Evolutionary conservation across 495 filamentous ascomycete genomes (phyloP).

Genomic region (Endocarpon pusillum): DNA sequence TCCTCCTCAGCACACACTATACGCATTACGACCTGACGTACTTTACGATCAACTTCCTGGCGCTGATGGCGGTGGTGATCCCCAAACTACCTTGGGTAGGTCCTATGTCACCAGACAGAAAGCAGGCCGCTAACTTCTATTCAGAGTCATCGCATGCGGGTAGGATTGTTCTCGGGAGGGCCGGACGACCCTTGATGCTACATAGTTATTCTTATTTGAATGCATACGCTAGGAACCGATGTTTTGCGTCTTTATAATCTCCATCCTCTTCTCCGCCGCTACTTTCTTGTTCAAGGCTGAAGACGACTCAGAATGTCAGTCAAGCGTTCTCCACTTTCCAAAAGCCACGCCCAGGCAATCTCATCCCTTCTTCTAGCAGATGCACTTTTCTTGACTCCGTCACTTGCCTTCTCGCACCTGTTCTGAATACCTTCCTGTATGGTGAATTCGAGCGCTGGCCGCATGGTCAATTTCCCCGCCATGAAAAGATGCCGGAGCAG

Average conservation of each 20-base stretch:
- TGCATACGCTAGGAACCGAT: too few relatives aligned
- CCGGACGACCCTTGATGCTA: slow-evolving; percentile 34
- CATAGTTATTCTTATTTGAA: too few relatives aligned
- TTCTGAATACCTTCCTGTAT: slow-evolving; percentile 46
- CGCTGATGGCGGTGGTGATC: slow-evolving; percentile 79
- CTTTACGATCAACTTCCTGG: slow-evolving; percentile 91
- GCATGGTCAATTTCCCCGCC: slow-evolving; percentile 23
- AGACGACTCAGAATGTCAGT: slow-evolving; percentile 1
- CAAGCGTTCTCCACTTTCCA: slow-evolving; percentile 26
- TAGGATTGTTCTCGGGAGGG: slow-evolving; percentile 44
- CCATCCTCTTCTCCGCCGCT: too few relatives aligned
- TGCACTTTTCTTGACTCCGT: slow-evolving; percentile 23
- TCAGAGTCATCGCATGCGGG: slow-evolving; percentile 55
- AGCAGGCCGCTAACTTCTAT: slow-evolving; percentile 7
- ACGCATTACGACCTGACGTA: slow-evolving; percentile 93
- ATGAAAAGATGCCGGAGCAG: slow-evolving; percentile 43
- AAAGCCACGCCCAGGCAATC: slow-evolving; percentile 21
- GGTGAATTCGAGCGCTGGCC: slow-evolving; percentile 27
- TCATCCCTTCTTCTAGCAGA: slow-evolving; percentile 21
- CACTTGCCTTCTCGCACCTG: slow-evolving; percentile 35
- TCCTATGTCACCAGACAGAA: slow-evolving; percentile 12
- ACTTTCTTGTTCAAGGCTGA: too few relatives aligned
- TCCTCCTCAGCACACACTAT: slow-evolving; percentile 93
- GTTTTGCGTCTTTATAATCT: too few relatives aligned
- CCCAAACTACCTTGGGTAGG: slow-evolving; percentile 89